phyloP scores from a whole-genome alignment of 2,329 filamentous ascomycete genomes.

The Harringtonia aguacate region DNA sequence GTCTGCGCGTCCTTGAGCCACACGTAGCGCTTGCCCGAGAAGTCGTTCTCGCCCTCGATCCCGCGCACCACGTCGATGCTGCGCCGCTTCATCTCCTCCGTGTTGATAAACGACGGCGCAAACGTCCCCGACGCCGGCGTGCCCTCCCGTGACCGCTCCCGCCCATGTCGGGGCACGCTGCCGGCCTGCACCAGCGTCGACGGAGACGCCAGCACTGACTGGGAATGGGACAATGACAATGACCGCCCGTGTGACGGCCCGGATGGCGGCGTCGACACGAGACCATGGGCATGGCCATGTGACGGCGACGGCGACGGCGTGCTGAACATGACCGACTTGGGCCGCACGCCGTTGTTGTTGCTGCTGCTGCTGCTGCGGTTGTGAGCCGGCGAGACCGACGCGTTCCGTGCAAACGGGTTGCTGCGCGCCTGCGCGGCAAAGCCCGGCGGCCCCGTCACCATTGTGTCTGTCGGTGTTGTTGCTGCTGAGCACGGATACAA shows the following conservation, averaged over 20 bases:
- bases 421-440: slow-evolving; percentile 37
- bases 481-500: not conserved
- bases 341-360: slow-evolving; percentile 29
- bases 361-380: slow-evolving; percentile 30
- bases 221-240: slow-evolving; percentile 13
- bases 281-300: not conserved
- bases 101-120: slow-evolving; percentile 91
- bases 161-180: slow-evolving; percentile 26
- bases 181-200: slow-evolving; percentile 8
- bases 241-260: slow-evolving; percentile 42
- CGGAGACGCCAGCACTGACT: not conserved
- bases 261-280: slow-evolving; percentile 20
- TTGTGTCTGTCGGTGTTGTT: not conserved
- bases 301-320: slow-evolving; percentile 41
- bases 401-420: slow-evolving; percentile 66
- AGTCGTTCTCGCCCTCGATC: slow-evolving; percentile 96
- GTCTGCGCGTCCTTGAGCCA: slow-evolving; percentile 83
- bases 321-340: slow-evolving; percentile 62
- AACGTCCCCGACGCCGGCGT: slow-evolving; percentile 69
- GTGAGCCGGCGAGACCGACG: slow-evolving; percentile 50
- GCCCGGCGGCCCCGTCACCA: slow-evolving; percentile 7
- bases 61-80: slow-evolving; percentile 48
- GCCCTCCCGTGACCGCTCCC: slow-evolving; percentile 53
- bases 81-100: slow-evolving; percentile 56
- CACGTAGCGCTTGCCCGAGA: slow-evolving; percentile 96